Percentiles rank a stretch among this genome's conserved stretches.
phyloP scores from a whole-genome alignment of 1,284 basidiomycete genomes.

The Athelia psychrophila region DNA sequence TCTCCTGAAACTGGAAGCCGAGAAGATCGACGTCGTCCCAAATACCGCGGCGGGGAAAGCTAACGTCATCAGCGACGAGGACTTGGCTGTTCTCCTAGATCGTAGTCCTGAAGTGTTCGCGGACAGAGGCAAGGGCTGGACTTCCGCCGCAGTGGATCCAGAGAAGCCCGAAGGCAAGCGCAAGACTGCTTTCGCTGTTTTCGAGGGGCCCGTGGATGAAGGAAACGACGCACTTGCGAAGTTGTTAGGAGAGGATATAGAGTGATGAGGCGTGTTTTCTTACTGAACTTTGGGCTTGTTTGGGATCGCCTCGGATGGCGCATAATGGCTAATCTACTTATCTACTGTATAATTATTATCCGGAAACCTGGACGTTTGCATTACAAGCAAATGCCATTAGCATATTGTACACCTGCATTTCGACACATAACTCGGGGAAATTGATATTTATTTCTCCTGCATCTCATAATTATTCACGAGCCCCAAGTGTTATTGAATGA shows the following conservation, averaged over 20 bases:
- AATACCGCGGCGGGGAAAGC: constrained; percentile 64
- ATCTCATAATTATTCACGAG: no score
- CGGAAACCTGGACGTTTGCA: no score
- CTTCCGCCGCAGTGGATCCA: constrained; percentile 26
- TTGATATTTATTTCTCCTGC: no score
- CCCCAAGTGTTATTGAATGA: no score
- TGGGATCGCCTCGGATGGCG: no score
- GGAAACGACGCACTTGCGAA: constrained; percentile 73
- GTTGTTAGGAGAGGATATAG: constrained; percentile 56
- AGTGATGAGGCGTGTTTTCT: no score
- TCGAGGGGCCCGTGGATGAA: constrained; percentile 67
- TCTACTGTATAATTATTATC: no score
- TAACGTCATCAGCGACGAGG: constrained; percentile 77
- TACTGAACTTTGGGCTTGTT: no score
- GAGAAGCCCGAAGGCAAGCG: constrained; percentile 31
- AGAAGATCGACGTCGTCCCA: constrained; percentile 86
- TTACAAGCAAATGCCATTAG: no score
- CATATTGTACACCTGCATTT: no score
- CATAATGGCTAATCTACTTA: no score
- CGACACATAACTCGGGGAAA: no score
- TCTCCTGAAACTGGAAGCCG: constrained; percentile 79
- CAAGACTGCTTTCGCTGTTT: constrained; percentile 80
- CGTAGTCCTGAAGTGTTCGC: constrained; percentile 78
- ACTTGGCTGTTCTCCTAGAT: constrained; percentile 81
- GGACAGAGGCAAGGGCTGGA: constrained; percentile 81